Evolutionary conservation across 129 eudicot genomes (phyloP).

Genomic region (Rutidosis leptorrhynchoides): DNA sequence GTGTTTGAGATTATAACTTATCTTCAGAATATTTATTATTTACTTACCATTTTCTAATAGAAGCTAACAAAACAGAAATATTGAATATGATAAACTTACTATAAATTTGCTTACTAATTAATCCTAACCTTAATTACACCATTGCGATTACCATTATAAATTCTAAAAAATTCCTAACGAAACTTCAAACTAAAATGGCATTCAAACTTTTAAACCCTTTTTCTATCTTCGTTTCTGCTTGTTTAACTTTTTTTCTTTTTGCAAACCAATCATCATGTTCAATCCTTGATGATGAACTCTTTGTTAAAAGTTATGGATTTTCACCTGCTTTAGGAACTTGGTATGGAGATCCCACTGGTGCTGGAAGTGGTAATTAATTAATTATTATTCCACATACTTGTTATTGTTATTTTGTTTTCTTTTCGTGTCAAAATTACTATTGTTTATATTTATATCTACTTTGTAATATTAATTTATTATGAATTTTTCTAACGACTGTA

Average conservation of each 20-base stretch:
- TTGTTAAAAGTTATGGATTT: constrained; percentile 13
- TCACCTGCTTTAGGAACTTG: constrained; percentile 43
- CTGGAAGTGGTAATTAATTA: constrained; percentile 39
- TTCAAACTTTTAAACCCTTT: constrained; percentile 13
- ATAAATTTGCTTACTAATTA: constrained; percentile 11
- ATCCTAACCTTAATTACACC: background rate
- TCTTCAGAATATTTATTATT: too few species aligned
- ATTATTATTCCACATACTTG: background rate
- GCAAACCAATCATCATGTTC: constrained; percentile 15
- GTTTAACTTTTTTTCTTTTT: constrained; percentile 14
- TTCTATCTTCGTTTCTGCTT: constrained; percentile 7
- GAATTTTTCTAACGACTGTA: too few species aligned
- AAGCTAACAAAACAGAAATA: too few species aligned
- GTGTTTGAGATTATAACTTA: too few species aligned
- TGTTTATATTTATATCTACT: background rate
- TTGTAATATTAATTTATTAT: too few species aligned
- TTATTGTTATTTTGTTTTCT: background rate
- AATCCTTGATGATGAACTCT: background rate
- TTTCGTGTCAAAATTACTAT: background rate
- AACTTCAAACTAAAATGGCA: constrained; percentile 17
- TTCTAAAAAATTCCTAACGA: constrained; percentile 1
- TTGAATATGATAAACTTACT: background rate
- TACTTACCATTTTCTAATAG: too few species aligned
- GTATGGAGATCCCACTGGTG: constrained; percentile 34
- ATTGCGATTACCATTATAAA: constrained; percentile 22